Evolutionary conservation across 805 yeast species (phyloP), one percentile per base, ranked within the genome.

Genomic region (Lachancea kluyveri): DNA sequence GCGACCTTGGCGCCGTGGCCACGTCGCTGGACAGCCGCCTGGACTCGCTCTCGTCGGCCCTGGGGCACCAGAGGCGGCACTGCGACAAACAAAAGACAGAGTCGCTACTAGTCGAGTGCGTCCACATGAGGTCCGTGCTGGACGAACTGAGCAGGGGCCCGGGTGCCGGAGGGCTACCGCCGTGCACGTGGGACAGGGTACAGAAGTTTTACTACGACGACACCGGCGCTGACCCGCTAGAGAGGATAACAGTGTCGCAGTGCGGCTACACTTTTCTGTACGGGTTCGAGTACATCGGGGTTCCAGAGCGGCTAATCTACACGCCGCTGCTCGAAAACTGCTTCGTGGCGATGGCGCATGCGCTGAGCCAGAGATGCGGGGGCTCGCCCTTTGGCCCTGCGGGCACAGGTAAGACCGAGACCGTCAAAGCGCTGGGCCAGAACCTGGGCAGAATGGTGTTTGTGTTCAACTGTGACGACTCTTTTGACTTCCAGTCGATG

Each of bases 331-430:
- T 83, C 6, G 73, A 74, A 28, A 62, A 68, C 5, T 73, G 85
- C 35, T 85, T 71, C 50, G 51, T 79, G 6, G 62, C 87, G 0
- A 72, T 88, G 76, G 65, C 82, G 0, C 81, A 79, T 38, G 88
- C 96, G 0, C 52, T 87, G 11, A 69, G 73, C 20, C 85, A 78
- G 43, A 70, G 69, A 21, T 62, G 76, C 6, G 97, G 97, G n/a
- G 94, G 95, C 0, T 80, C 94, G 1, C 80, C 94, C 1, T 77
- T 81, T 55, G 97, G 97, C 0, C 96, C 97, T 1, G 96, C 97
- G 3, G 97, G 97, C 24, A 90, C 97, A 0, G 97, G 97, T 42
- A 90, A 90, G 51, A 90, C 97, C 0, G 97, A 90, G 52, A 70
- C 94, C 0, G 69, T 90, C 16, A 90, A 90, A 52, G 83, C 94